phyloP scores from a whole-genome alignment of 768 basidiomycete species.

The Suillus plorans region DNA sequence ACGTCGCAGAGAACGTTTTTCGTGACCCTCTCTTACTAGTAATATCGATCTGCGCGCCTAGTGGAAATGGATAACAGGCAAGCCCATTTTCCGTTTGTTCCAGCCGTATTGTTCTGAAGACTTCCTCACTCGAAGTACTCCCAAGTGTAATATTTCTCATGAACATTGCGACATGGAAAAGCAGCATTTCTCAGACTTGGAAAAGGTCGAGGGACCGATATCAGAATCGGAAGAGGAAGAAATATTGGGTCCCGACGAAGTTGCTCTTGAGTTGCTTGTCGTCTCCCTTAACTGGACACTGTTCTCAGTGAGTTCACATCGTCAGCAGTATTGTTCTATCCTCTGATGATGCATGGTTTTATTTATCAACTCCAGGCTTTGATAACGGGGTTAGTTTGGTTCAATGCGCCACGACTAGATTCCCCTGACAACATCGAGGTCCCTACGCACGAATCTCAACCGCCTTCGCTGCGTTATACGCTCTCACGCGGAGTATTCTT shows the following conservation, averaged over 20 bases:
- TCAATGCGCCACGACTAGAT: neutral
- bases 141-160: neutral
- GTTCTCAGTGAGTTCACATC: neutral
- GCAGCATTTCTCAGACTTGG: neutral
- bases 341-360: neutral
- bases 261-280: neutral
- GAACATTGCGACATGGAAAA: neutral
- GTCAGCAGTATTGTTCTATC: neutral
- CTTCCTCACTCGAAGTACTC: neutral
- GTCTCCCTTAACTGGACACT: neutral
- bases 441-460: neutral
- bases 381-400: neutral
- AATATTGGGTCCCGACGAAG: neutral
- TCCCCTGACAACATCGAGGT: neutral
- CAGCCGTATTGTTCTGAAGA: neutral
- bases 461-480: neutral
- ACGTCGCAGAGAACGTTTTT: no score
- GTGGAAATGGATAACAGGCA: neutral
- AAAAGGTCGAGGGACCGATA: neutral
- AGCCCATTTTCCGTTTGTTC: neutral
- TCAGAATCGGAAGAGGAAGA: neutral
- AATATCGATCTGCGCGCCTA: neutral
- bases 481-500: neutral
- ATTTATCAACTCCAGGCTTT: neutral
- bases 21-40: neutral